Evolutionary conservation across 257 asterid species (phyloP).

Genomic region (Cynanchum wilfordii): DNA sequence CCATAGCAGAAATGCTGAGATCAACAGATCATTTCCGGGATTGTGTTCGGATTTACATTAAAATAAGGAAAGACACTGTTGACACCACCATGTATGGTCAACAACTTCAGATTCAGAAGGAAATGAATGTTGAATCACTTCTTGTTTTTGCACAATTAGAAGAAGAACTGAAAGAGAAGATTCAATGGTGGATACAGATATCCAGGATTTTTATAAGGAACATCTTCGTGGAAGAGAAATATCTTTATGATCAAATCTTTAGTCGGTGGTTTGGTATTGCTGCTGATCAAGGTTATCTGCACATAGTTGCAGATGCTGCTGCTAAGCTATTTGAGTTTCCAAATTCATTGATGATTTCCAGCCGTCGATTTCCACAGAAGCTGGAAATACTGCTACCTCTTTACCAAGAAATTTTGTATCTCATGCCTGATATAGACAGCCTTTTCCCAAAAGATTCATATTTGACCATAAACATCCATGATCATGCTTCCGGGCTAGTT

Average conservation of each 20-base stretch:
- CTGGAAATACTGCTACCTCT: slow-evolving; percentile 17
- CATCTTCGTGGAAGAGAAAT: slow-evolving; percentile 56
- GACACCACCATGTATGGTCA: slow-evolving; percentile 42
- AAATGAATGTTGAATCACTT: slow-evolving; percentile 50
- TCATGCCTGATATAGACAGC: not conserved
- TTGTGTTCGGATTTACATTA: slow-evolving; percentile 70
- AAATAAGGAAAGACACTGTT: slow-evolving; percentile 47
- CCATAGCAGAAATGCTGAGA: slow-evolving; percentile 63
- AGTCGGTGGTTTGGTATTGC: slow-evolving; percentile 37
- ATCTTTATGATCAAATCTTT: slow-evolving; percentile 63
- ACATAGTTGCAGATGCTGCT: slow-evolving; percentile 63
- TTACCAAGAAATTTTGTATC: not conserved
- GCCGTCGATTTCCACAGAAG: slow-evolving; percentile 61
- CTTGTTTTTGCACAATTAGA: slow-evolving; percentile 59
- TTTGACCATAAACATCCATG: slow-evolving; percentile 45
- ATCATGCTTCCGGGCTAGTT: slow-evolving; percentile 49
- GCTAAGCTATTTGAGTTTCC: slow-evolving; percentile 62
- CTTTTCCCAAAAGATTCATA: slow-evolving; percentile 24
- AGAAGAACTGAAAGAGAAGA: slow-evolving; percentile 61
- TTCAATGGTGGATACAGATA: slow-evolving; percentile 66
- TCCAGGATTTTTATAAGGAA: slow-evolving; percentile 57
- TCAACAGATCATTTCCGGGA: slow-evolving; percentile 50
- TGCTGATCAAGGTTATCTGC: slow-evolving; percentile 49
- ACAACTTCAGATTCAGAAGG: slow-evolving; percentile 37
- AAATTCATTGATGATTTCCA: slow-evolving; percentile 57